Evolutionary conservation across 2,329 filamentous ascomycete genomes (phyloP), one percentile per base, ranked within the genome.

Genomic region (Fusarium sororula): DNA sequence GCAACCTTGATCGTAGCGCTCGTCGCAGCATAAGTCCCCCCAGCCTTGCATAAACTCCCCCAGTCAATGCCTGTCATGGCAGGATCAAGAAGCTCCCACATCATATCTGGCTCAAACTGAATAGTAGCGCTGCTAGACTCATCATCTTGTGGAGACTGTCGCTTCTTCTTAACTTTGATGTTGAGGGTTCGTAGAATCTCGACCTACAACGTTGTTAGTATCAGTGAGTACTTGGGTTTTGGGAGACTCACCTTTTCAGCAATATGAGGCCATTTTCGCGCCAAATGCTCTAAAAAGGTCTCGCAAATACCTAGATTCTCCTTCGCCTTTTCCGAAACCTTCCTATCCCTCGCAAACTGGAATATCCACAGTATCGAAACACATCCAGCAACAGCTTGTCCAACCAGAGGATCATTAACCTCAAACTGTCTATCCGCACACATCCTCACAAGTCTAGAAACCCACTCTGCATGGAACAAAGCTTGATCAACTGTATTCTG

Each of bases 401-500:
- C 76, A 18, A 78, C 54, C 9, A 78, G 14, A 6, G 76, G 75
- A 44, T 78, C 75, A 14, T 69, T 73, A 2, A 78, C 70, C 13
- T 70, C 41, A 14, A 78, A 75, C 1, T 65, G 55, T 1, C 72
- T 47, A 22, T 78, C 76, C 2, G 65, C 68, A 5, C 74, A 77
- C 74, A 78, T 78, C 11, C 72, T 73, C 2, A 78, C 59, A 2
- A 78, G n/a, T 5, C 72, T 65, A 1, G 72, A 73, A 17, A 78
- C 76, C 76, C 75, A 78, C 28, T 76, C 67, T 0, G 70, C 70
- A 3, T 78, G 73, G 28, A 73, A 78, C 0, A 78, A 37, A 1
- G 76, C 76, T n/a, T 78, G 75, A 15, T 78, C 76, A 5, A 78
- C 76, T 2, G 74, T 78, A 11, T 75, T 75, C 14, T 78, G 76